These are phyloP conservation scores for Eucalyptus brandiana DNA, from an alignment of 345 rosid genomes.

Conservation along the genomic window DNA sequence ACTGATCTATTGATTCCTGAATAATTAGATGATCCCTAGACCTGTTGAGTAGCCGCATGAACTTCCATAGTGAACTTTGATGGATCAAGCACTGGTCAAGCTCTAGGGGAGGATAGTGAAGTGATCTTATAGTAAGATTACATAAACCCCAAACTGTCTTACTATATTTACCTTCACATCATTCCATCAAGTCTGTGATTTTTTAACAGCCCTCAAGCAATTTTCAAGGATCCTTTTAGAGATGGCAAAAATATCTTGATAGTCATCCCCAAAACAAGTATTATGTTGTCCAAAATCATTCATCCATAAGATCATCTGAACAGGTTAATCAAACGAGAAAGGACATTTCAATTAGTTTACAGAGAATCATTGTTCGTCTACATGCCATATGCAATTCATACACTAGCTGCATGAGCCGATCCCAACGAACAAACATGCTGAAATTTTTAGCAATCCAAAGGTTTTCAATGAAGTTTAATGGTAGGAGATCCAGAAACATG, in stretches of 20 bases:
- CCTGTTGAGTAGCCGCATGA: accelerated
- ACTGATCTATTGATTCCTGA: neutral
- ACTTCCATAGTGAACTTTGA: too few species aligned
- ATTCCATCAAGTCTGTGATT: neutral
- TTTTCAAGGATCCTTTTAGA: slow-evolving; percentile 28
- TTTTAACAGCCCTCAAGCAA: too few species aligned
- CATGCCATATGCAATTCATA: slow-evolving; percentile 77
- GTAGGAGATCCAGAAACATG: slow-evolving; percentile 1
- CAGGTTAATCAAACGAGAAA: neutral
- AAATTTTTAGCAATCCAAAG: slow-evolving; percentile 53
- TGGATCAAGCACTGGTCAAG: neutral
- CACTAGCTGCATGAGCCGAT: slow-evolving; percentile 77
- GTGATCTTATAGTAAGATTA: too few species aligned
- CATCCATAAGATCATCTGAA: neutral
- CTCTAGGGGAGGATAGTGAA: neutral
- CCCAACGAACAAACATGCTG: slow-evolving; percentile 82
- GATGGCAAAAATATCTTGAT: slow-evolving; percentile 86
- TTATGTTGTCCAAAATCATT: neutral
- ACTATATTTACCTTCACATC: too few species aligned
- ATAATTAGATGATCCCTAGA: neutral
- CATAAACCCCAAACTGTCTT: neutral
- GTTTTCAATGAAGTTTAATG: slow-evolving; percentile 58
- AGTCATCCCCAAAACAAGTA: neutral
- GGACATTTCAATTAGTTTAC: neutral
- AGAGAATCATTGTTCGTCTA: neutral